Evolutionary conservation across 164 flowering plant species (phyloP).

Genomic region (Berberis thunbergii): DNA sequence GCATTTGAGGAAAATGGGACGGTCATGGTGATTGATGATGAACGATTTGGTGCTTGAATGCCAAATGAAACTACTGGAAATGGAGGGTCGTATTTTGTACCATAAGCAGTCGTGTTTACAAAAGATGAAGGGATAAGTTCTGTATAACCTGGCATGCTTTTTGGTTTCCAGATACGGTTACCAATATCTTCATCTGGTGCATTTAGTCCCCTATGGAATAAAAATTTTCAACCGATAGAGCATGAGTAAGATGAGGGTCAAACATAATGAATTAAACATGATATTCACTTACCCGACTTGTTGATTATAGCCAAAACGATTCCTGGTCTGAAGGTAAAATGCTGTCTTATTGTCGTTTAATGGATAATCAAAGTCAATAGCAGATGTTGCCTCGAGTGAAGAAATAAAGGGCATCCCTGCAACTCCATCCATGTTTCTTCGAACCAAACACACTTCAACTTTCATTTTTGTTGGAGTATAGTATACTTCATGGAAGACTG

Average conservation of each 20-base stretch:
- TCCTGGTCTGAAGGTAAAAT: constrained; percentile 4
- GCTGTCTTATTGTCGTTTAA: neutral
- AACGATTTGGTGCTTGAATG: neutral
- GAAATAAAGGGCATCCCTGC: constrained; percentile 9
- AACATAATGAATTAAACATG: too few relatives aligned
- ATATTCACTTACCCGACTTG: neutral
- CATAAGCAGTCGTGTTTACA: fast-evolving
- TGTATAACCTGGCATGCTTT: neutral
- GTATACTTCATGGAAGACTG: constrained; percentile 3
- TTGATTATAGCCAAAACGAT: constrained; percentile 5
- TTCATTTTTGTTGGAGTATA: neutral
- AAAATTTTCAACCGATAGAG: neutral
- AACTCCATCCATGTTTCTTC: neutral
- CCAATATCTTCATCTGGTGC: neutral
- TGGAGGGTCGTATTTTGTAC: neutral
- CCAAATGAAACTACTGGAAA: neutral
- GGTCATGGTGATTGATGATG: neutral
- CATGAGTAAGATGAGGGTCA: too few relatives aligned
- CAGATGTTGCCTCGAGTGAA: neutral
- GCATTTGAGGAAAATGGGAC: neutral
- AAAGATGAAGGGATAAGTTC: neutral
- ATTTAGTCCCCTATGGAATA: too few relatives aligned
- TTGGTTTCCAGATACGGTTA: constrained; percentile 1
- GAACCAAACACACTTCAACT: constrained; percentile 7
- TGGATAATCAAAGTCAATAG: neutral